A percentile compares a stretch with the other conserved stretches of the same genome.
Conservation (phyloP, 192 early-diverging fungal genomes). For the Pilobolus umbonatus region DNA sequence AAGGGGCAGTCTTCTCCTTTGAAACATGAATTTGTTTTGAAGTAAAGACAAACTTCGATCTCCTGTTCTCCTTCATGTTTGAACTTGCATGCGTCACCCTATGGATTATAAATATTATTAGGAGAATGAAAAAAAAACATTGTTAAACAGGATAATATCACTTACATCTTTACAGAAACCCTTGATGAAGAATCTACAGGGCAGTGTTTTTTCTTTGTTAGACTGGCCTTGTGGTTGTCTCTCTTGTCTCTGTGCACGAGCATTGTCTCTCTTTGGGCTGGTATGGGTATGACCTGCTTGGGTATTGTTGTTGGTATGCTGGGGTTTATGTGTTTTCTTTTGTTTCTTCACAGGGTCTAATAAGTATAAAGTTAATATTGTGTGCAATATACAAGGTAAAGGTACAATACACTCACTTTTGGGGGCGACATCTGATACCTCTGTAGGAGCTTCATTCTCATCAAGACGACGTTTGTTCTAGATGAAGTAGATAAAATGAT, state of each 20-base stretch:
- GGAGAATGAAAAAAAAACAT: too few species aligned
- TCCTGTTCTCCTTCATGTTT: constrained; percentile 6
- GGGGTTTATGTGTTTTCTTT: neutral
- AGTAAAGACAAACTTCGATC: constrained; percentile 13
- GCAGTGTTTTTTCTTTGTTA: neutral
- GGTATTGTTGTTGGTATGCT: neutral
- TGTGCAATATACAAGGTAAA: too few species aligned
- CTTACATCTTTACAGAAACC: constrained; percentile 11
- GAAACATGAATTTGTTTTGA: constrained; percentile 19
- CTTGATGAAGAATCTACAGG: neutral
- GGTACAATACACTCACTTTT: too few species aligned
- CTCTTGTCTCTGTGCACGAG: neutral
- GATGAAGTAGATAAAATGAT: too few species aligned
- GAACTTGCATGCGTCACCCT: constrained; percentile 19
- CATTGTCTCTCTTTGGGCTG: neutral
- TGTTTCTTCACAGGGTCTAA: neutral
- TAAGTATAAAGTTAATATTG: too few species aligned
- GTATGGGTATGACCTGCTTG: neutral
- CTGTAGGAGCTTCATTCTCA: too few species aligned
- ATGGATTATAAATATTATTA: neutral
- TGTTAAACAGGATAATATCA: neutral
- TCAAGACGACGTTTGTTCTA: too few species aligned
- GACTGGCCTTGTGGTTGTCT: neutral
- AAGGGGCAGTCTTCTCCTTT: constrained; percentile 16
- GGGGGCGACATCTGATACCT: too few species aligned